These are phyloP conservation scores for Microsporum audouinii DNA, from an alignment of 2,329 filamentous ascomycete genomes.

Conservation along the genomic window DNA sequence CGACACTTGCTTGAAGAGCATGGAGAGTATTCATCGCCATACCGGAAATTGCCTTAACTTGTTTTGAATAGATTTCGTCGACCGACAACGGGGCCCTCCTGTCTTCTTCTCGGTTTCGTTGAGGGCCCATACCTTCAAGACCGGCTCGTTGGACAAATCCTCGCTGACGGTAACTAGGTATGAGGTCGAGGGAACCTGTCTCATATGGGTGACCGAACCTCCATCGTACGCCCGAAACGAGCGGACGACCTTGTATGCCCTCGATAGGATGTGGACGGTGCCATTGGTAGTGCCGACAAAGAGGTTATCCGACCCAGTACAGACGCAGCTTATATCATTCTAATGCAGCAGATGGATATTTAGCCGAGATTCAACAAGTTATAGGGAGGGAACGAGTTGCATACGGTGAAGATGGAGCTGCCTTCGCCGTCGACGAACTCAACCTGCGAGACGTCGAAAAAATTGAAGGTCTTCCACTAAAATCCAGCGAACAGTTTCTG, in stretches of 20 bases:
- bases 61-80: slow-evolving; percentile 76
- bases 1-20: background rate
- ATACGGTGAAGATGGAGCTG: slow-evolving; percentile 67
- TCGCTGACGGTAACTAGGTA: slow-evolving; percentile 72
- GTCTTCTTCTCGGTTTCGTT: slow-evolving; percentile 93
- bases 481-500: background rate
- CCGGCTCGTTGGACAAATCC: slow-evolving; percentile 74
- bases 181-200: slow-evolving; percentile 77
- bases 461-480: slow-evolving; percentile 98
- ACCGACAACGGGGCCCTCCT: slow-evolving; percentile 75
- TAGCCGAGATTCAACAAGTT: background rate
- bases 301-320: slow-evolving; percentile 76
- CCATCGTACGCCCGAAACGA: slow-evolving; percentile 78
- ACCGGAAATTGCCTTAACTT: slow-evolving; percentile 87
- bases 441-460: slow-evolving; percentile 90
- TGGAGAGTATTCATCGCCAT: slow-evolving; percentile 19
- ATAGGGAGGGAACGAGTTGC: slow-evolving; percentile 10
- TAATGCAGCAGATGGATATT: slow-evolving; percentile 16
- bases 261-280: slow-evolving; percentile 73
- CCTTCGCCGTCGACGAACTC: slow-evolving; percentile 70
- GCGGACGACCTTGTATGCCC: slow-evolving; percentile 73
- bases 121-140: slow-evolving; percentile 94
- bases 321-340: slow-evolving; percentile 67
- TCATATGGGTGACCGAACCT: slow-evolving; percentile 73
- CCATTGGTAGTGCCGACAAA: slow-evolving; percentile 83